These are phyloP conservation scores for Solanum aculeatissimum DNA, from an alignment of 305 asterid species.

Conservation along the genomic window DNA sequence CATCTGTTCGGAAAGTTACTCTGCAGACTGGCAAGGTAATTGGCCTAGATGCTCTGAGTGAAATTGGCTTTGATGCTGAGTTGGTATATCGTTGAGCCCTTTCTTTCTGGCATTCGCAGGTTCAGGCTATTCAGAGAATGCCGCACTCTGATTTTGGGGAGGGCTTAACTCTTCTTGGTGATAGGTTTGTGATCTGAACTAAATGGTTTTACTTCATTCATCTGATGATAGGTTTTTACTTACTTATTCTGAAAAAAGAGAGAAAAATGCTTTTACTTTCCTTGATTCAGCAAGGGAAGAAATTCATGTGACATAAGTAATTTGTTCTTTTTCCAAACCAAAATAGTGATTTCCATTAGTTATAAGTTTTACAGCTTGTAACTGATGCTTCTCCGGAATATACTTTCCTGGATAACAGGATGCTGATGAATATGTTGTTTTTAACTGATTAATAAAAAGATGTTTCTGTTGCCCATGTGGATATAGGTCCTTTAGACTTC, in stretches of 20 bases:
- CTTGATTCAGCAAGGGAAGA: neutral
- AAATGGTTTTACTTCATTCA: neutral
- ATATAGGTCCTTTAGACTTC: neutral
- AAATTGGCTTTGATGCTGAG: neutral
- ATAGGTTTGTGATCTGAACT: slow-evolving; percentile 2
- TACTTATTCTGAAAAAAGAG: neutral
- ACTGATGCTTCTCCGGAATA: neutral
- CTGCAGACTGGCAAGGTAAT: slow-evolving; percentile 14
- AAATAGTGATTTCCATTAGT: neutral
- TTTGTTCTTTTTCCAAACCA: neutral
- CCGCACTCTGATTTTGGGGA: slow-evolving; percentile 11
- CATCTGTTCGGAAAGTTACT: slow-evolving; percentile 14
- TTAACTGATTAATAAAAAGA: neutral
- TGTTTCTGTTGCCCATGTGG: neutral
- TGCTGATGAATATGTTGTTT: neutral
- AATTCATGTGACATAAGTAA: neutral
- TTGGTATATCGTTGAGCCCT: neutral
- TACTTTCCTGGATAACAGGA: neutral
- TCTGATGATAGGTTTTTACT: neutral
- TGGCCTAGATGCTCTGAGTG: neutral
- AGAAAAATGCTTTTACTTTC: neutral
- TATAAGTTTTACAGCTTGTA: neutral
- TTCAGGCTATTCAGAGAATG: slow-evolving; percentile 8
- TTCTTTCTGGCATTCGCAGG: slow-evolving; percentile 4
- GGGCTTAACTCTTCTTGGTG: slow-evolving; percentile 15